Conservation (phyloP, 768 basidiomycete genomes). For the Multifurca ochricompacta region DNA sequence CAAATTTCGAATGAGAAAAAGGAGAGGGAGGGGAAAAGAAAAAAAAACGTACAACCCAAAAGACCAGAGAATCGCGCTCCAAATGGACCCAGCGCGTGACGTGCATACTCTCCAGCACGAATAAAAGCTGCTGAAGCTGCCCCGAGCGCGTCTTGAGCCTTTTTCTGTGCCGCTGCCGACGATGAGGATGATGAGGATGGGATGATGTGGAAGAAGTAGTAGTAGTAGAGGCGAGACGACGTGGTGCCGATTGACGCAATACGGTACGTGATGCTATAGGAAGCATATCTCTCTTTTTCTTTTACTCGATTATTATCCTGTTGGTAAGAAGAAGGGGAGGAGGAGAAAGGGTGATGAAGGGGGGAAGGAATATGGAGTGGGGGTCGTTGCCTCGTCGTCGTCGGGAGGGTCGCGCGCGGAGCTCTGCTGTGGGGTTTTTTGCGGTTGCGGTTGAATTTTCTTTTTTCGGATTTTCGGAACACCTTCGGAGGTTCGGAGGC, state of each 20-base stretch:
- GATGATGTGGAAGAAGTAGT: too few relatives aligned
- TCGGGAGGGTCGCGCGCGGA: background rate
- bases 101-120: conserved; percentile 43
- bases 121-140: conserved; percentile 50
- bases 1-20: conserved; percentile 3
- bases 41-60: conserved; percentile 42
- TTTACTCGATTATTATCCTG: background rate
- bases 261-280: background rate
- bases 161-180: conserved; percentile 42
- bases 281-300: background rate
- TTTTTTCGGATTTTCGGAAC: too few relatives aligned
- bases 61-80: conserved; percentile 48
- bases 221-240: conserved; percentile 6
- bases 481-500: too few relatives aligned
- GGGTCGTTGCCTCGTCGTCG: background rate
- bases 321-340: background rate
- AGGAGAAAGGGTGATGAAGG: background rate
- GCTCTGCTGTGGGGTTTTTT: too few relatives aligned
- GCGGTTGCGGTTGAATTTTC: too few relatives aligned
- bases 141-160: conserved; percentile 59
- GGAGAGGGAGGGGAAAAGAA: background rate
- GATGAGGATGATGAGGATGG: background rate
- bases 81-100: conserved; percentile 41
- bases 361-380: too few relatives aligned
- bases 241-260: conserved; percentile 3